These are phyloP conservation scores for Sordariomycetes sp. DNA, from an alignment of 2,329 filamentous ascomycete species.

Conservation along the genomic window DNA sequence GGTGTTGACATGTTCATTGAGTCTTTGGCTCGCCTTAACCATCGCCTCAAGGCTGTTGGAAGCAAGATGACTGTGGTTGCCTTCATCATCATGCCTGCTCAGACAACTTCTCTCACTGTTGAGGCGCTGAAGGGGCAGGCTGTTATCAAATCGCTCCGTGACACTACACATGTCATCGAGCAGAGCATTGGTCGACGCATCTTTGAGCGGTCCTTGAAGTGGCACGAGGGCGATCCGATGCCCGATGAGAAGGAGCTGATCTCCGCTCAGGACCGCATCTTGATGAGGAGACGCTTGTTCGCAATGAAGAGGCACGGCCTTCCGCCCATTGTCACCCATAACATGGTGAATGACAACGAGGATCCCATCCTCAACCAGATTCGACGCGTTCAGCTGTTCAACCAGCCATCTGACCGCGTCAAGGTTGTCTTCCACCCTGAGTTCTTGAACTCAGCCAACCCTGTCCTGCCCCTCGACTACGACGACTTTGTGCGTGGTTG, in stretches of 20 bases:
- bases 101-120: conserved; percentile 89
- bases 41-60: conserved; percentile 74
- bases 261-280: conserved; percentile 81
- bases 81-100: conserved; percentile 97
- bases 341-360: conserved; percentile 91
- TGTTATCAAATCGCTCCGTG: conserved; percentile 89
- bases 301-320: conserved; percentile 90
- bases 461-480: conserved; percentile 90
- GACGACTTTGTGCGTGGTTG: conserved; percentile 98
- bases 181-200: conserved; percentile 85
- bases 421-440: conserved; percentile 98
- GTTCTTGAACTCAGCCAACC: conserved; percentile 92
- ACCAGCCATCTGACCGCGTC: conserved; percentile 87
- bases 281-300: conserved; percentile 83
- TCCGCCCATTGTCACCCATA: conserved; percentile 95
- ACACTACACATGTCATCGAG: conserved; percentile 89
- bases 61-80: conserved; percentile 93
- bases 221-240: conserved; percentile 89
- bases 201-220: conserved; percentile 88
- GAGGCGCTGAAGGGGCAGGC: conserved; percentile 95
- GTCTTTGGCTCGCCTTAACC: conserved; percentile 86
- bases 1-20: conserved; percentile 99
- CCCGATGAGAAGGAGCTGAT: conserved; percentile 97
- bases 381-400: conserved; percentile 92
- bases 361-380: conserved; percentile 96